Conservation (phyloP, 192 early-diverging fungal genomes). For the Geranomyces variabilis region DNA sequence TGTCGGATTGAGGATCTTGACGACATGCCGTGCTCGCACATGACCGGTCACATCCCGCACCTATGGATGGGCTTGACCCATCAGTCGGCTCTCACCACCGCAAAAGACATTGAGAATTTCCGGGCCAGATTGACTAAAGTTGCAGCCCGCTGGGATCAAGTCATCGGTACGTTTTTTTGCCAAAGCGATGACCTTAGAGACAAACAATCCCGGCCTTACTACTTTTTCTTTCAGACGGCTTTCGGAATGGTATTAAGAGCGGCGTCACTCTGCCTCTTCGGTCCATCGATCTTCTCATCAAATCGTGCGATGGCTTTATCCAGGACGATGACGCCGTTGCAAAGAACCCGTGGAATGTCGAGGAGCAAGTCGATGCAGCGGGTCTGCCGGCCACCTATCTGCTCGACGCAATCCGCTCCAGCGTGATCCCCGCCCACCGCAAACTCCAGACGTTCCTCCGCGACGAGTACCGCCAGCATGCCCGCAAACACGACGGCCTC, state of each 20-base stretch:
- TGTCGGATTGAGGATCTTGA: background rate
- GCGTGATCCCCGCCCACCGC: slow-evolving; percentile 27
- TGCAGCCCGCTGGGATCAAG: slow-evolving; percentile 25
- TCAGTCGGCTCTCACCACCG: slow-evolving; percentile 9
- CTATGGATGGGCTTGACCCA: slow-evolving; percentile 28
- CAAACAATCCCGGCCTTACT: too few relatives aligned
- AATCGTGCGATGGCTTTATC: slow-evolving; percentile 18
- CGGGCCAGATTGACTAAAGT: slow-evolving; percentile 23
- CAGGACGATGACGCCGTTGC: background rate
- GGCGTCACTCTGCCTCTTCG: slow-evolving; percentile 32
- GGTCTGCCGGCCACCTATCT: slow-evolving; percentile 34
- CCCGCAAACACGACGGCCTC: slow-evolving; percentile 32
- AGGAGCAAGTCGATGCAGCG: slow-evolving; percentile 13
- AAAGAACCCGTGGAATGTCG: slow-evolving; percentile 17
- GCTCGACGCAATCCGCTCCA: slow-evolving; percentile 24
- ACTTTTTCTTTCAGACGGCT: background rate
- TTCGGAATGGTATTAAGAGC: slow-evolving; percentile 26
- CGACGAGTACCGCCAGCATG: slow-evolving; percentile 41
- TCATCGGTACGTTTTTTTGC: slow-evolving; percentile 13
- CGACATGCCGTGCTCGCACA: slow-evolving; percentile 23
- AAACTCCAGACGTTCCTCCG: slow-evolving; percentile 32
- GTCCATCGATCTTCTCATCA: slow-evolving; percentile 38
- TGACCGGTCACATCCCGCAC: slow-evolving; percentile 14
- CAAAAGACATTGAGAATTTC: slow-evolving; percentile 38
- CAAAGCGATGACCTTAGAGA: too few relatives aligned